Percentiles rank a stretch among this genome's conserved stretches.
phyloP scores from a whole-genome alignment of 2,329 filamentous ascomycete species.

The Colletotrichum sp. region DNA sequence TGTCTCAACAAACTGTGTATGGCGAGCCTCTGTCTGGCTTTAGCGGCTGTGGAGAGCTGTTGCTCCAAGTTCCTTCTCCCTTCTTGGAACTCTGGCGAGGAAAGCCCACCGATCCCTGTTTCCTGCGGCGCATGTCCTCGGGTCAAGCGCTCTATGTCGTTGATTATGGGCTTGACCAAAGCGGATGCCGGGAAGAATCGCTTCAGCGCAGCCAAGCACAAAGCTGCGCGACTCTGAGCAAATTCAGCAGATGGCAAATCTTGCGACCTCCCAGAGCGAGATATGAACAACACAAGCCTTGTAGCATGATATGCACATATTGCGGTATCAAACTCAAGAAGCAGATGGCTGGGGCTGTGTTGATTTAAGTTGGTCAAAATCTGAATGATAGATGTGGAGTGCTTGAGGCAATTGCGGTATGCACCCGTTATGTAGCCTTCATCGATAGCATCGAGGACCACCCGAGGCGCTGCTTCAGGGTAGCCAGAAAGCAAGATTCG shows the following conservation, averaged over 20 bases:
- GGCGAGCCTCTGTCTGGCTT: slow-evolving; percentile 26
- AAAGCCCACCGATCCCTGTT: slow-evolving; percentile 22
- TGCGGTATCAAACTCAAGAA: slow-evolving; percentile 45
- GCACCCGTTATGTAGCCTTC: slow-evolving; percentile 31
- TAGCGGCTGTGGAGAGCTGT: slow-evolving; percentile 25
- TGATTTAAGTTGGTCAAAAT: slow-evolving; percentile 34
- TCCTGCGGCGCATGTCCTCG: background rate
- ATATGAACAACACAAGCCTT: slow-evolving; percentile 36
- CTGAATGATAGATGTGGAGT: slow-evolving; percentile 43
- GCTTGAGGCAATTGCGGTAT: slow-evolving; percentile 38
- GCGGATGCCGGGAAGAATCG: slow-evolving; percentile 30
- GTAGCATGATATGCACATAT: slow-evolving; percentile 48
- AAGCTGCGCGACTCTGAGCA: slow-evolving; percentile 28
- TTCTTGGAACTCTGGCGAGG: slow-evolving; percentile 1
- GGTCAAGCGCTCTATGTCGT: slow-evolving; percentile 25
- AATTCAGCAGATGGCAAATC: slow-evolving; percentile 26
- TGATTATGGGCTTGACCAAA: slow-evolving; percentile 29
- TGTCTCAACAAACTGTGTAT: slow-evolving; percentile 33
- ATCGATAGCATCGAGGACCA: slow-evolving; percentile 31
- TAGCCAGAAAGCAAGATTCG: slow-evolving; percentile 46
- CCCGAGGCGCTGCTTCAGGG: slow-evolving; percentile 40
- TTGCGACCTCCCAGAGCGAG: slow-evolving; percentile 18
- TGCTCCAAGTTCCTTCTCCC: background rate
- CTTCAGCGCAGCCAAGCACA: slow-evolving; percentile 28
- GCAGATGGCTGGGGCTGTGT: slow-evolving; percentile 25